phyloP scores from a whole-genome alignment of 73 alveolate genomes.

The Paramecium tetraurelia region DNA sequence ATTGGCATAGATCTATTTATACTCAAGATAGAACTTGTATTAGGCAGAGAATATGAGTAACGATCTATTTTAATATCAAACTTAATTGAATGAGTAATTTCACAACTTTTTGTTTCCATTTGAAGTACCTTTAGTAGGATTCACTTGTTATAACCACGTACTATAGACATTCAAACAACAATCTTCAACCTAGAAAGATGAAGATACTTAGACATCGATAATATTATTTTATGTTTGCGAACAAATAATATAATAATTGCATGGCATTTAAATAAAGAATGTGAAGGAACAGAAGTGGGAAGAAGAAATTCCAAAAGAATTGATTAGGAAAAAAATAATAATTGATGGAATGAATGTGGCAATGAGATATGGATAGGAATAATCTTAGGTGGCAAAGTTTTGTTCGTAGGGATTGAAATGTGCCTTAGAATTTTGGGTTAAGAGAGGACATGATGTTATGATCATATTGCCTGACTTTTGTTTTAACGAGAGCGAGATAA shows the following conservation, averaged over 20 bases:
- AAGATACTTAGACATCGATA: not conserved
- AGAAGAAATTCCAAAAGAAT: not conserved
- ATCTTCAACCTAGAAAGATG: not conserved
- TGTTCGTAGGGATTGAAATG: slow-evolving; percentile 86
- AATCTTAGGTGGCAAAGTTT: slow-evolving; percentile 35
- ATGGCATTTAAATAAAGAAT: not conserved
- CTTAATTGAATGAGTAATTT: not conserved
- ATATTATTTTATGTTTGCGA: slow-evolving; percentile 37
- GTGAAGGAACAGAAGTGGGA: not conserved
- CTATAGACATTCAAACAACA: slow-evolving; percentile 22
- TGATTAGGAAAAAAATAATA: slow-evolving; percentile 70
- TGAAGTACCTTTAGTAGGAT: slow-evolving; percentile 32
- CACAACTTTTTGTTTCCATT: not conserved
- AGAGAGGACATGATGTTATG: slow-evolving; percentile 85
- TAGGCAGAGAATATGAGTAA: not conserved
- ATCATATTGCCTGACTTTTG: slow-evolving; percentile 90
- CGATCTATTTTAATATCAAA: not conserved
- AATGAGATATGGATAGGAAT: slow-evolving; percentile 88
- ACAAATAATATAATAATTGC: not conserved
- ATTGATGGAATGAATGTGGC: slow-evolving; percentile 96
- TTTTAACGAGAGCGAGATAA: slow-evolving; percentile 76
- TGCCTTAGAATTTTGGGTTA: slow-evolving; percentile 86
- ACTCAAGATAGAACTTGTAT: not conserved
- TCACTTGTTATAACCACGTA: slow-evolving; percentile 9
- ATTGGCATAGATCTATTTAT: slow-evolving; percentile 22